These are phyloP conservation scores for Solanum hybrid DNA, from an alignment of 305 asterid species.

Conservation along the genomic window DNA sequence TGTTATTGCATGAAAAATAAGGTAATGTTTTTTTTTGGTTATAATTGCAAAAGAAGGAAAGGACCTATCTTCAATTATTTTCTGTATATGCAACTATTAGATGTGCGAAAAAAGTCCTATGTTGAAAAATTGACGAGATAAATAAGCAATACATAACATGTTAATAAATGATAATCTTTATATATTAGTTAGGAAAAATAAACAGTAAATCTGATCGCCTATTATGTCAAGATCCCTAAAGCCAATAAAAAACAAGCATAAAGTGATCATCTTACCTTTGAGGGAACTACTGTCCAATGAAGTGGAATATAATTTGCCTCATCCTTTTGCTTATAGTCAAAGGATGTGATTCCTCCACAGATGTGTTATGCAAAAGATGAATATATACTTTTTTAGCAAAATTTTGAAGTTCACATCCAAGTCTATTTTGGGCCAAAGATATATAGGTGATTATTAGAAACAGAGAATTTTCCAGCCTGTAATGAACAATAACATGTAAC, in stretches of 20 bases:
- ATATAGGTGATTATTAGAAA: background rate
- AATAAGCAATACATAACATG: background rate
- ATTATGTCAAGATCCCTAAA: background rate
- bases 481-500: background rate
- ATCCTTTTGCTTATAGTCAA: background rate
- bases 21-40: background rate
- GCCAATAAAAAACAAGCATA: background rate
- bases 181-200: background rate
- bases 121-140: background rate
- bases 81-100: background rate
- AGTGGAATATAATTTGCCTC: background rate
- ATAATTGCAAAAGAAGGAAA: background rate
- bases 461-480: constrained; percentile 1
- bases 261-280: background rate
- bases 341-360: background rate
- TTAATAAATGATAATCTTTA: background rate
- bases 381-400: background rate
- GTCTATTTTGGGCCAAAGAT: background rate
- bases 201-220: background rate
- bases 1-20: background rate
- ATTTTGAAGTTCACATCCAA: background rate
- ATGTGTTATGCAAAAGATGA: background rate
- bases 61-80: background rate
- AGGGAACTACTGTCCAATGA: background rate
- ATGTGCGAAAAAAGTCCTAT: background rate